Evolutionary conservation across 306 rosid genomes (phyloP).

Genomic region (Pterocarpus santalinus): DNA sequence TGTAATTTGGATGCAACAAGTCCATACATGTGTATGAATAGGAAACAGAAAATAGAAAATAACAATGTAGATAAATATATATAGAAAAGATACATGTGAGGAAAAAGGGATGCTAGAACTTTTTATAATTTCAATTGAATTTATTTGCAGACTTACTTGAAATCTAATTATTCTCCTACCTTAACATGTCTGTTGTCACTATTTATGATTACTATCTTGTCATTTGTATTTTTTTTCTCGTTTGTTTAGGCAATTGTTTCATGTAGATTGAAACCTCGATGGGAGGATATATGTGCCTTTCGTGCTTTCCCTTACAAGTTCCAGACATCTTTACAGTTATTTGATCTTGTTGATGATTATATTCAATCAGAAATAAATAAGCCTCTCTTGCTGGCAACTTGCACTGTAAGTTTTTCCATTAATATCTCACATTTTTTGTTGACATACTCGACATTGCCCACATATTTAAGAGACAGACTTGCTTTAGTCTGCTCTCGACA

Average conservation of each 20-base stretch:
- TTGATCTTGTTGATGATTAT: conserved; percentile 90
- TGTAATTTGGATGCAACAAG: conserved; percentile 27
- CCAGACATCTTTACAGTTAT: conserved; percentile 88
- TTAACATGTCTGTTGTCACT: conserved; percentile 34
- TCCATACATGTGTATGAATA: neutral
- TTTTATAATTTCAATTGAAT: conserved; percentile 30
- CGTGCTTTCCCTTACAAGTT: conserved; percentile 86
- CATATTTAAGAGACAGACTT: conserved; percentile 5
- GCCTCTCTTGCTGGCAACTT: conserved; percentile 66
- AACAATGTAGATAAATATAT: neutral
- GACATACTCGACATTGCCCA: conserved; percentile 10
- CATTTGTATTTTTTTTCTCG: conserved; percentile 33
- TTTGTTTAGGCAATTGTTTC: conserved; percentile 37
- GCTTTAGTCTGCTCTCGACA: conserved; percentile 18
- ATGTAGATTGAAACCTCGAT: conserved; percentile 68
- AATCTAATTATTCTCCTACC: neutral
- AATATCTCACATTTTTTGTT: conserved; percentile 21
- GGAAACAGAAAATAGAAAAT: conserved; percentile 17
- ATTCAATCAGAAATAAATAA: conserved; percentile 82
- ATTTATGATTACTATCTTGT: conserved; percentile 17
- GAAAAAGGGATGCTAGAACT: conserved; percentile 23
- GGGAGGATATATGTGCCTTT: conserved; percentile 84
- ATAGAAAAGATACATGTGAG: neutral
- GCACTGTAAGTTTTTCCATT: conserved; percentile 67
- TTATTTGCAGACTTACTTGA: conserved; percentile 1